Evolutionary conservation across 371 early-diverging fungal species (phyloP), one percentile per base, ranked within the genome.

Genomic region (Apophysomyces variabilis): DNA sequence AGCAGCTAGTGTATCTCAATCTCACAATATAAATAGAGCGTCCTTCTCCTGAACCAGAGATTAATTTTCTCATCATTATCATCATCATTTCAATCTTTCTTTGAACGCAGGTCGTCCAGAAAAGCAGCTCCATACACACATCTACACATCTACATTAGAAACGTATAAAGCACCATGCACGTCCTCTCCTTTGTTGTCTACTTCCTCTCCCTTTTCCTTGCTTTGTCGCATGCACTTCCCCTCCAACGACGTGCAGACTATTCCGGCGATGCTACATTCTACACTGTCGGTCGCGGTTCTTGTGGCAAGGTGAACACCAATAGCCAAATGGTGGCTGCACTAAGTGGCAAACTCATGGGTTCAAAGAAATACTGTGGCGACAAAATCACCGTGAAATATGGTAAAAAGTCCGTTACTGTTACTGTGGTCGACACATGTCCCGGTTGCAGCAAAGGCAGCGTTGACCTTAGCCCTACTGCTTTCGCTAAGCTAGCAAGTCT

Each of bases 391-490:
- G 60, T 77, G 8, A 73, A 63, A 8, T 75, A 74, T n/a, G 69
- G 71, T 1, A 60, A 58, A 41, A 77, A 78, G 8, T 64, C 67
- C 5, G 82, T 85, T 35, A 75, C 73, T n/a, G 84, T 78, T 32
- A 79, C 32, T 0, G 72, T 84, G n/a, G 77, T 83, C 21, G 88
- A 87, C 65, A 80, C 81, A 3, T 87, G 88, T 58, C 85, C 84
- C 5, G 63, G 57, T 1, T 87, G 88, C 65, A 39, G 18, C 4
- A 13, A 38, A 9, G 82, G 80, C 4, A 70, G 67, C 67, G 37
- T 87, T n/a, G 87, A 83, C 58, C 60, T 85, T 16, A 74, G 74
- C 12, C 78, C 78, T 11, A 56, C 80, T 32, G 84, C 87, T 4
- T 88, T 86, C 60, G 59, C 74, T 9, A 62, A 82, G 45, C 58